Evolutionary conservation across 164 flowering plant species (phyloP).

Genomic region (Nymphaea thermarum): DNA sequence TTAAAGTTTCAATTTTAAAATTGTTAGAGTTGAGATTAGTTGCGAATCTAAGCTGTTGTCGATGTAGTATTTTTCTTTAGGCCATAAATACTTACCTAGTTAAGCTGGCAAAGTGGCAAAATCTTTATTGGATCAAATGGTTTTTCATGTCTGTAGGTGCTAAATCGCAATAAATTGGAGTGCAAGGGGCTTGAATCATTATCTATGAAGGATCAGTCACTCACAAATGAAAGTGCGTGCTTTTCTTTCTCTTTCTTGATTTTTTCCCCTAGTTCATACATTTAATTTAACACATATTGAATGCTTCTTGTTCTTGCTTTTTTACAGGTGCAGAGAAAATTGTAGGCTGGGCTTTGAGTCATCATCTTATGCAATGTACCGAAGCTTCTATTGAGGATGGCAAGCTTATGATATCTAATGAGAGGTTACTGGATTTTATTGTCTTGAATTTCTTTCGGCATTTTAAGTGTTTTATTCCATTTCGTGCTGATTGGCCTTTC

Average conservation of each 20-base stretch:
- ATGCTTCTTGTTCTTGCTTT: background rate
- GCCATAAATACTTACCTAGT: too few relatives aligned
- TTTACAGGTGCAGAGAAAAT: constrained; percentile 65
- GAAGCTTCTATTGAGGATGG: constrained; percentile 33
- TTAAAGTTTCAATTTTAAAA: too few relatives aligned
- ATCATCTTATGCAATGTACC: constrained; percentile 58
- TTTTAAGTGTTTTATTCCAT: background rate
- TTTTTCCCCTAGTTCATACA: background rate
- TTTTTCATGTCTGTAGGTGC: constrained; percentile 32
- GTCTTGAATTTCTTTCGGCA: background rate
- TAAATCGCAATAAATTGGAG: constrained; percentile 42
- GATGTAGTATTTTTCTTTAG: too few relatives aligned
- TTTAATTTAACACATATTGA: background rate
- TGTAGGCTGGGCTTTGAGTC: constrained; percentile 77
- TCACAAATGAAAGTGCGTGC: constrained; percentile 54
- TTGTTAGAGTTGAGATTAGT: too few relatives aligned
- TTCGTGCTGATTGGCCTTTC: background rate
- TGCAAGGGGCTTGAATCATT: constrained; percentile 62
- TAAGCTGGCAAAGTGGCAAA: too few relatives aligned
- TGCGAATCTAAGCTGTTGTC: too few relatives aligned
- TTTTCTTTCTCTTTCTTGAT: background rate
- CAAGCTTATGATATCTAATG: constrained; percentile 53
- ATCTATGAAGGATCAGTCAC: constrained; percentile 68
- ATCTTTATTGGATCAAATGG: too few relatives aligned
- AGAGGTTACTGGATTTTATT: constrained; percentile 35